phyloP scores from a whole-genome alignment of 2,329 filamentous ascomycete genomes.

The Aspergillus sp. region DNA sequence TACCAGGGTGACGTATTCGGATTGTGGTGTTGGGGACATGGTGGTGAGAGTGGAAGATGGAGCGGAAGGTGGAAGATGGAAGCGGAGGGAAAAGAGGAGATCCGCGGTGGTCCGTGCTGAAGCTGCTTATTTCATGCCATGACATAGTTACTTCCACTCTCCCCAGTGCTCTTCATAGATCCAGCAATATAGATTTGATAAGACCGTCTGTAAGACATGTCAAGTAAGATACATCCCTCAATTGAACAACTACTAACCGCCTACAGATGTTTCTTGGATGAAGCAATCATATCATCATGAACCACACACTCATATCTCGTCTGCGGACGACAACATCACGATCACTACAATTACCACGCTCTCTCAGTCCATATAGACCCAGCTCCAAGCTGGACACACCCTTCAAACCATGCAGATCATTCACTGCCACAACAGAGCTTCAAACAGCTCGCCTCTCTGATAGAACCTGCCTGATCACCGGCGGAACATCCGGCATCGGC shows the following conservation, averaged over 20 bases:
- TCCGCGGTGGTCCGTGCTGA: constrained; percentile 27
- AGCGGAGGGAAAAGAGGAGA: background rate
- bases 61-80: background rate
- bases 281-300: background rate
- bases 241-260: background rate
- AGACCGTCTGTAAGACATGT: background rate
- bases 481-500: constrained; percentile 70
- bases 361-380: background rate
- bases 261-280: background rate
- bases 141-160: background rate
- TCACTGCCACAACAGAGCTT: background rate
- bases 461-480: constrained; percentile 59
- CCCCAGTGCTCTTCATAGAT: background rate
- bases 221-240: too few species aligned
- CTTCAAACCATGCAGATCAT: background rate
- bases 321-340: background rate
- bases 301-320: background rate
- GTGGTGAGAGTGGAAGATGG: background rate
- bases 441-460: constrained; percentile 25
- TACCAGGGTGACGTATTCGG: constrained; percentile 62
- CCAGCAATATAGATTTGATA: background rate
- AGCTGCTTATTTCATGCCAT: constrained; percentile 14
- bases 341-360: background rate
- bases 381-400: background rate
- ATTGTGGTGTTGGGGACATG: background rate